Base-by-base conservation (phyloP, 805 yeast genomes). In the Sungouiella blattae region DNA sequence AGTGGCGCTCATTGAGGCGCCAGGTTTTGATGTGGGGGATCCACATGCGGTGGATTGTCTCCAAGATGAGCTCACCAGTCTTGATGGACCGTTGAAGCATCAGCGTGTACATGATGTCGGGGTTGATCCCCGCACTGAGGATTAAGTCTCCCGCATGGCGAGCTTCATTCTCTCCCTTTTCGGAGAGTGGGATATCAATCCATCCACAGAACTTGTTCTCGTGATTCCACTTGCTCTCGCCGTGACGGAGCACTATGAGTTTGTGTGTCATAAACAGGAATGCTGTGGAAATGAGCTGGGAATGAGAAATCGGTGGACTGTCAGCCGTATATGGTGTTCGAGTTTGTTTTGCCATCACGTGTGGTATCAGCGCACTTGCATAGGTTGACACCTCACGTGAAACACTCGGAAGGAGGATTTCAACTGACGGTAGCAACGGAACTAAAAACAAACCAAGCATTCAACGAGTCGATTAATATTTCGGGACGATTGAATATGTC, bases 181-280 rank as follows among this genome's bases (percentile, higher is more conserved):
- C 52, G 20, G 63, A 53, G 14, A 67, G 53, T 20, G 67, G 63
- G n/a, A 64, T 54, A 39, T 67, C 73, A 16, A 67, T 60, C 73
- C 73, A 67, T 11, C 73, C 73, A 35, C 72, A 64, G 44, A 67
- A 67, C 43, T 57, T 61, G 46, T 64, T 65, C 31, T 60, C 69
- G 32, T 66, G 63, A 40, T 67, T 67, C 63, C 70, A 62, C 46
- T 60, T 60, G 6, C 67, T 58, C 40, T 67, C 71, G 27, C 73
- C 73, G 45, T 67, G 73, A 43, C 73, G 65, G 26, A 67, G 60
- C 4, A 67, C 62, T 12, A 67, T 60, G 29, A 67, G 55, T 39
- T 62, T 62, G 43, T 61, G 67, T 6, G 44, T 39, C 45, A 42
- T 46, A 12, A 20, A 20, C 22, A n/a, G n/a, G n/a, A n/a, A n/a